Evolutionary conservation across 495 filamentous ascomycete species (phyloP).

Genomic region (Aspergillus campestris): DNA sequence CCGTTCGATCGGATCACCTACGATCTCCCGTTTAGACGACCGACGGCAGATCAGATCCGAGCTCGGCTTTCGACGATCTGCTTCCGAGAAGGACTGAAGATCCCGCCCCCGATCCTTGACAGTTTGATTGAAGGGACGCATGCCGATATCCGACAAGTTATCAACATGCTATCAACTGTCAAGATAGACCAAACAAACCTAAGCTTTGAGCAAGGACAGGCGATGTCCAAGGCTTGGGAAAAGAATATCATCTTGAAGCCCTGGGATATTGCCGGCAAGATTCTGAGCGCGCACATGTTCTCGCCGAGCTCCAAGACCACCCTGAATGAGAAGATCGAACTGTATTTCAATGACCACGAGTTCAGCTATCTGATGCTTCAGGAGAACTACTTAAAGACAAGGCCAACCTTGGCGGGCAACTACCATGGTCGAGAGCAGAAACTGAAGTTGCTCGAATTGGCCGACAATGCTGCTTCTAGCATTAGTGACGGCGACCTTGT

Average conservation of each 20-base stretch:
- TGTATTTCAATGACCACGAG: conserved; percentile 99
- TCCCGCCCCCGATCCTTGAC: conserved; percentile 82
- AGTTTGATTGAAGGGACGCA: conserved; percentile 89
- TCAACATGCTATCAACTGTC: conserved; percentile 96
- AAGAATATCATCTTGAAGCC: conserved; percentile 94
- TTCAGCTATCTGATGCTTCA: conserved; percentile 96
- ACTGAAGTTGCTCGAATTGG: conserved; percentile 73
- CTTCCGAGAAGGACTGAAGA: conserved; percentile 79
- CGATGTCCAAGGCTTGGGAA: conserved; percentile 97
- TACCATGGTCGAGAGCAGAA: conserved; percentile 57
- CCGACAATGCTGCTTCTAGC: conserved; percentile 80
- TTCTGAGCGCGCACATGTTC: conserved; percentile 83
- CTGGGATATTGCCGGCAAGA: conserved; percentile 94
- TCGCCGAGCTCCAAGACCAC: conserved; percentile 69
- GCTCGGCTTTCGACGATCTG: conserved; percentile 91
- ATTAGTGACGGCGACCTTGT: conserved; percentile 97
- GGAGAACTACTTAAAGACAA: conserved; percentile 88
- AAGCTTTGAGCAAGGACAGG: conserved; percentile 72
- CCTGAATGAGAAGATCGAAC: conserved; percentile 92
- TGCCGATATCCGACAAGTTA: conserved; percentile 93
- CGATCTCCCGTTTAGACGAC: conserved; percentile 81
- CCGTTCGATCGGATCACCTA: conserved; percentile 81
- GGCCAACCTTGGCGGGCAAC: conserved; percentile 51
- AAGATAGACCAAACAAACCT: conserved; percentile 75
- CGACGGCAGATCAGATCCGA: conserved; percentile 79